Base-by-base conservation (phyloP, 495 filamentous ascomycete species). In the Xylaria grammica region DNA sequence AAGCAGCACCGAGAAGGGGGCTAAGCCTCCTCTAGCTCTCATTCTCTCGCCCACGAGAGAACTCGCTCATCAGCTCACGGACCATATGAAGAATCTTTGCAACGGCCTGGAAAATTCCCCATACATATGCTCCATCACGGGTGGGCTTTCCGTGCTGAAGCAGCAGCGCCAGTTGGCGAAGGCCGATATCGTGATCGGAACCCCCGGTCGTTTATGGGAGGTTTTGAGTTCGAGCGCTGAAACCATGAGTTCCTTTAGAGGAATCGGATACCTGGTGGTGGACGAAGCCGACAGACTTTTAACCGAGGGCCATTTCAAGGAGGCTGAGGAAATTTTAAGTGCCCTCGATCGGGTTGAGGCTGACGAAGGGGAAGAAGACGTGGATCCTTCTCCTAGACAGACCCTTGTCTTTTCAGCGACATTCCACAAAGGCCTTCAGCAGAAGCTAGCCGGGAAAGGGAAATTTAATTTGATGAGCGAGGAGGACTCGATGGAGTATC, bases 331-430 rank as follows among this genome's bases (percentile, higher is more conserved):
- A 52, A 93, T 98, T 40, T 73, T 99, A 13, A 85, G 84, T 57
- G 84, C 91, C 0, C 78, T 99, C 5, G 90, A 96, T 65, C 81
- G 86, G 27, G 68, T 80, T 17, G 74, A 76, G 36, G 67, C 75
- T n/a, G 76, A 79, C 22, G 73, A 77, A 32, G 70, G 75, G 3
- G 69, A 78, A 26, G 71, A 77, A 17, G 65, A 71, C n/a, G 44
- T 57, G 5, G 63, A 59, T 0, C 67, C 61, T 32, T 70, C 71
- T 34, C 69, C 77, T n/a, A 83, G 92, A 26, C 95, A 99, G 74
- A 98, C 93, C 1, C 84, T 99, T 2, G 91, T 99, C 38, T 99
- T 99, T 78, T 98, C 96, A 0, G 95, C 95, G 3, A 99, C 95
- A 0, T 97, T 99, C 78, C 90, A 97, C 70, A 91, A 91, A 68